These are phyloP conservation scores for Candolleomyces eurysporus DNA, from an alignment of 768 basidiomycete species.

Conservation along the genomic window DNA sequence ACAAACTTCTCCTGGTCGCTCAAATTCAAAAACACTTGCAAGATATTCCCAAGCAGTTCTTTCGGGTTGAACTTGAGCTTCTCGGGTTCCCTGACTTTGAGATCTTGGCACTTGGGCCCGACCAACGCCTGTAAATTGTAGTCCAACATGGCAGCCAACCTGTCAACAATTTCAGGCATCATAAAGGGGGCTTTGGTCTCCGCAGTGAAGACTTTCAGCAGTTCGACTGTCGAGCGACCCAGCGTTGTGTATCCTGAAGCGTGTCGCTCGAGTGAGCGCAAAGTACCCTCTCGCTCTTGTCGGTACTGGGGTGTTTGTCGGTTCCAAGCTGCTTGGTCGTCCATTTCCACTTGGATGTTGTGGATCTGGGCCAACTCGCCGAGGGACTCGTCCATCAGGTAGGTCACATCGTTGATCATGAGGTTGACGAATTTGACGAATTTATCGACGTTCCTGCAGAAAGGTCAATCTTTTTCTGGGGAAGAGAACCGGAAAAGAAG, in stretches of 20 bases:
- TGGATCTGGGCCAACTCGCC: constrained; percentile 87
- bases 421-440: constrained; percentile 96
- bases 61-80: constrained; percentile 89
- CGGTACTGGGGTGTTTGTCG: constrained; percentile 66
- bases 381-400: constrained; percentile 95
- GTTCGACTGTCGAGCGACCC: constrained; percentile 83
- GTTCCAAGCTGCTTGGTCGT: constrained; percentile 67
- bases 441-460: constrained; percentile 76
- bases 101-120: constrained; percentile 84
- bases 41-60: constrained; percentile 76
- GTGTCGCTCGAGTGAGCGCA: constrained; percentile 79
- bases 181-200: constrained; percentile 92
- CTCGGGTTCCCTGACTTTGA: constrained; percentile 82
- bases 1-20: constrained; percentile 78
- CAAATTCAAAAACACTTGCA: constrained; percentile 89
- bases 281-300: constrained; percentile 76
- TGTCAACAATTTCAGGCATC: constrained; percentile 93
- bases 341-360: constrained; percentile 84
- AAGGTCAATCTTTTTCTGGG: constrained; percentile 1
- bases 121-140: constrained; percentile 89
- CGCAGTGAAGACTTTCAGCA: constrained; percentile 89
- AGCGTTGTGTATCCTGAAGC: constrained; percentile 86
- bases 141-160: constrained; percentile 94
- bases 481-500: not conserved
- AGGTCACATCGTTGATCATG: constrained; percentile 99